Evolutionary conservation across 768 basidiomycete genomes (phyloP), one percentile per base, ranked within the genome.

Genomic region (Podaxis carcinomalis): DNA sequence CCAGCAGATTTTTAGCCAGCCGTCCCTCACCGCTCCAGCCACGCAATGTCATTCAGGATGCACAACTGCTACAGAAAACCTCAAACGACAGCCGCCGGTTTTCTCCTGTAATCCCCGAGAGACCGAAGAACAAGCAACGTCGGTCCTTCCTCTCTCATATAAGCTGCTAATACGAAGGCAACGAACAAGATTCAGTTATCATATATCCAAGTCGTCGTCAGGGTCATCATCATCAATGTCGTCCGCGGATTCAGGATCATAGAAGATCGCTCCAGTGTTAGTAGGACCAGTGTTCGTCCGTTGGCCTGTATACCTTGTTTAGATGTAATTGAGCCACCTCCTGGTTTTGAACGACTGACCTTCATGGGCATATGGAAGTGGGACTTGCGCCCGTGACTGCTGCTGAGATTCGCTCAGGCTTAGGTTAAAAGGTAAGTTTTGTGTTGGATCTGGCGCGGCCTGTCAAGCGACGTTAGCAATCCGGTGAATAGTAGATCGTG

Each of bases 181-280:
- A 51, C 14, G 37, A 21, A 42, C 14, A 27, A n/a, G n/a, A 55
- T 28, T 14, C 21, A 42, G 47, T 51, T 50, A 19, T 70, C 68
- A 94, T 60, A 95, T 90, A 67, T 96, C 92, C 62, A 96, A 76
- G 73, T 96, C 94, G 69, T 96, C 95, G 66, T 97, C 95, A 21
- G 95, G 95, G 77, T 97, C 95, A 58, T 96, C 95, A 57, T 95
- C 95, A 69, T 97, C 95, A 54, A 95, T 83, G 65, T 97, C 95
- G 68, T 97, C 95, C 27, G 90, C 93, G 27, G 92, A 93, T 70
- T 95, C 95, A 7, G 95, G 93, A 66, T 95, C 92, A 64, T 96
- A 97, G 62, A 88, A 78, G 57, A 97, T 95, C 1, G 83, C 79
- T 9, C 78, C 77, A 27, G 71, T 66, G 4, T 65, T 54, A n/a